These are phyloP conservation scores for Syzygium syzygioides DNA, from an alignment of 441 rosid species.

Conservation along the genomic window DNA sequence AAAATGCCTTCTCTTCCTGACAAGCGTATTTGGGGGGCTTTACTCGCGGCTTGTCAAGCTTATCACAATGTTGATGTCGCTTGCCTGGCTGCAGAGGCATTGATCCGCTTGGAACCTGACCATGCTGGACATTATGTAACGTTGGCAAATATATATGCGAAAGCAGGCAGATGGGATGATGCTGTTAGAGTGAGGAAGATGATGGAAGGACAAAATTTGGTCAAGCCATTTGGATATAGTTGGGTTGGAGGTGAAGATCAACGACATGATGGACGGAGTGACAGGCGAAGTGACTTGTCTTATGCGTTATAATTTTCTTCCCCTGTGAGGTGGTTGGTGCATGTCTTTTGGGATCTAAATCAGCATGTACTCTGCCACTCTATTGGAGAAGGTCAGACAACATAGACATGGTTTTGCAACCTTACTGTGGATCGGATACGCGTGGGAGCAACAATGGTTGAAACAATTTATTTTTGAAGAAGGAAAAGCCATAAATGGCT, in stretches of 20 bases:
- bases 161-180: constrained; percentile 23
- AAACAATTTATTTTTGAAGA: not conserved
- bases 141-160: constrained; percentile 18
- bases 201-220: constrained; percentile 12
- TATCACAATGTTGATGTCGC: constrained; percentile 16
- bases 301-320: not conserved
- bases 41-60: constrained; percentile 16
- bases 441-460: not conserved
- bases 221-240: constrained; percentile 18
- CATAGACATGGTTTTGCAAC: not conserved
- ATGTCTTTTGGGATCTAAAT: not conserved
- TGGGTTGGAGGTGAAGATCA: constrained; percentile 11
- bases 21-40: constrained; percentile 18
- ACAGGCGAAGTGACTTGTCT: not conserved
- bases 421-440: not conserved
- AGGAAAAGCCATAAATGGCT: not conserved
- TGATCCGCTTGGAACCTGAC: constrained; percentile 19
- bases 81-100: constrained; percentile 14
- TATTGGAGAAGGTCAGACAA: not conserved
- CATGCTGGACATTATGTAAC: constrained; percentile 20
- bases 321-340: not conserved
- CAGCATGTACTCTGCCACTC: not conserved
- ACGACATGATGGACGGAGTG: not conserved
- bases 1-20: constrained; percentile 20
- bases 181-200: constrained; percentile 14